Base-by-base conservation (phyloP, 257 asterid species). In the Gentiana macrophylla region DNA sequence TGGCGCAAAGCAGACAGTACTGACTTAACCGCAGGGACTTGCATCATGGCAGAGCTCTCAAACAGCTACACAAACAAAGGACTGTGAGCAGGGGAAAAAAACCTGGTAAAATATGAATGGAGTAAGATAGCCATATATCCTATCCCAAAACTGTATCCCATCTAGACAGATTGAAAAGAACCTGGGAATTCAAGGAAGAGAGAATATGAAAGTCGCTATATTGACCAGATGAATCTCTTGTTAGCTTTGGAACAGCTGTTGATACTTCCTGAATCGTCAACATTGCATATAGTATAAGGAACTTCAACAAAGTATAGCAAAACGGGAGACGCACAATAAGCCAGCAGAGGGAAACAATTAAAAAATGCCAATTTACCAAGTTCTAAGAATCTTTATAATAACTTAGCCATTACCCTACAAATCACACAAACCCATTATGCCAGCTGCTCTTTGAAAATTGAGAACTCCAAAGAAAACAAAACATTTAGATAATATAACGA, bases 11-110 rank as follows among this genome's bases (percentile, higher is more conserved):
- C 95, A 71, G 94, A 91, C 76, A 91, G 95, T 67, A 91, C 92
- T 37, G 96, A 91, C 63, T 77, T 85, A 72, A 91, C 95, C 5
- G 98, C 86, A 32, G 96, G 74, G 49, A 87, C 76, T 67, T 83
- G 90, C 98, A 91, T 91, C 76, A 81, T 57, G 12, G 84, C 89
- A 49, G 98, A 87, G 90, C 98, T 87, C 89, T 91, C 95, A 65
- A 91, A 91, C 63, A 91, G 92, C 98, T 91, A 61, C 53, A 60
- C 7, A 55, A 35, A 48, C 58, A 58, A 34, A 58, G 32, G 8
- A 38, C 46, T 12, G 6, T 3, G 8, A 56, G 51, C 52, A 55
- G 9, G 10, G 37, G 44, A 35, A 15, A 61, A 13, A 24, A 0
- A 35, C 45, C 44, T 15, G 24, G 24, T 15, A 15, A 53, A 35